phyloP scores from a whole-genome alignment of 352 stramenopile genomes.

The Phytophthora megakarya region DNA sequence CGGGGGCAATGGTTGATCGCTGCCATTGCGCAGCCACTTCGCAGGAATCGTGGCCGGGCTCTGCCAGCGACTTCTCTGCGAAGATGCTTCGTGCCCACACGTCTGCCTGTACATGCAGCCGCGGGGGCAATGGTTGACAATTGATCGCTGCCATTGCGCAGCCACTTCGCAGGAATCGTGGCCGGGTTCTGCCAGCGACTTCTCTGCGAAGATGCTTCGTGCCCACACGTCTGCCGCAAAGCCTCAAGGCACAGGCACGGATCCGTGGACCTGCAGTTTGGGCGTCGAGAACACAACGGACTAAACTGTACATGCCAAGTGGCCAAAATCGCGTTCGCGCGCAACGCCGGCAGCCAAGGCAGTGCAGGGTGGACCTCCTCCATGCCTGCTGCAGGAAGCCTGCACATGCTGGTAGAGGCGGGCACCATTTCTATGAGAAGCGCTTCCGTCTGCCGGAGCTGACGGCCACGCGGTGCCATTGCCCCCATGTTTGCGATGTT shows the following conservation, averaged over 20 bases:
- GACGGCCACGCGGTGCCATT: not conserved
- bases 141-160: not conserved
- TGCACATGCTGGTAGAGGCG: not conserved
- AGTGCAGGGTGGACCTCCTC: not conserved
- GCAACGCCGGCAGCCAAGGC: not conserved
- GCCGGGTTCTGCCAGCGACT: not conserved
- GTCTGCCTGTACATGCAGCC: too few relatives aligned
- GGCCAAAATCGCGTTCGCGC: conserved; percentile 27
- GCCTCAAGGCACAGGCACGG: conserved; percentile 19
- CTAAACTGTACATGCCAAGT: conserved; percentile 22
- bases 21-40: not conserved
- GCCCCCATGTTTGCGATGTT: too few relatives aligned
- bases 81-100: conserved; percentile 8
- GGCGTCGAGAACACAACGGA: conserved; percentile 22
- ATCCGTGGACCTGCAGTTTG: conserved; percentile 22
- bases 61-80: conserved; percentile 3
- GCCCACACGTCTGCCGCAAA: conserved; percentile 26
- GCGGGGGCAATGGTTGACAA: not conserved
- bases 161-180: conserved; percentile 2
- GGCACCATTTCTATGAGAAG: conserved; percentile 12
- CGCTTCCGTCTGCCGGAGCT: not conserved
- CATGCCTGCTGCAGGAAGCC: not conserved
- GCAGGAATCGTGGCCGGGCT: not conserved
- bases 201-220: conserved; percentile 2
- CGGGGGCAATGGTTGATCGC: not conserved